These are phyloP conservation scores for Thyridium curvatum DNA, from an alignment of 2,329 filamentous ascomycete species.

Conservation along the genomic window DNA sequence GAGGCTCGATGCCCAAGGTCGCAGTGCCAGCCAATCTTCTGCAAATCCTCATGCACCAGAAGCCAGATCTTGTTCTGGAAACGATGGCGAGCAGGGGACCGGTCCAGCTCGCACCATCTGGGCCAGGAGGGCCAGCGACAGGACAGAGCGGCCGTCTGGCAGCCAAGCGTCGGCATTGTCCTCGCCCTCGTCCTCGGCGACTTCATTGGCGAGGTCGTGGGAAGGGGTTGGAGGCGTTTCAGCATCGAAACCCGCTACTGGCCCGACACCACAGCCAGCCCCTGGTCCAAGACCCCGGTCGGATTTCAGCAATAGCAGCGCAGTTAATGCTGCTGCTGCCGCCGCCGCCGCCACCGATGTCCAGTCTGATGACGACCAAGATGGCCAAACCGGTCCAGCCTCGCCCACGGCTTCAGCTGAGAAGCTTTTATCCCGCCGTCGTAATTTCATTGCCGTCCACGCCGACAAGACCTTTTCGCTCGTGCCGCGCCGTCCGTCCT, in stretches of 20 bases:
- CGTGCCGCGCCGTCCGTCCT: slow-evolving; percentile 22
- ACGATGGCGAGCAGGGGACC: neutral
- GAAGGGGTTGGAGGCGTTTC: slow-evolving; percentile 31
- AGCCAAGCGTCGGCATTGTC: slow-evolving; percentile 25
- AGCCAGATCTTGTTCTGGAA: slow-evolving; percentile 1
- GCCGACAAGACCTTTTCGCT: slow-evolving; percentile 55
- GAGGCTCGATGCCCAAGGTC: slow-evolving; percentile 21
- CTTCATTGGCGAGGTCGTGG: slow-evolving; percentile 28
- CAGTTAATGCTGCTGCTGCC: slow-evolving; percentile 27
- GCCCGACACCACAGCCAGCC: slow-evolving; percentile 22
- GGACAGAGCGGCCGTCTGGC: slow-evolving; percentile 13
- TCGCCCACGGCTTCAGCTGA: slow-evolving; percentile 5
- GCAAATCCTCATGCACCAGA: slow-evolving; percentile 12
- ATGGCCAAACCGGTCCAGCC: slow-evolving; percentile 3
- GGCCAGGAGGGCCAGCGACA: slow-evolving; percentile 11
- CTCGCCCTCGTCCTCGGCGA: slow-evolving; percentile 21
- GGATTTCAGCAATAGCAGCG: slow-evolving; percentile 27
- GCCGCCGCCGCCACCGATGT: slow-evolving; percentile 4
- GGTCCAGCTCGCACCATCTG: neutral
- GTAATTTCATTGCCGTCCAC: slow-evolving; percentile 43
- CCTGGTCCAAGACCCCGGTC: slow-evolving; percentile 27
- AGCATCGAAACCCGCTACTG: slow-evolving; percentile 33
- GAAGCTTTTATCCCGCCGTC: slow-evolving; percentile 24
- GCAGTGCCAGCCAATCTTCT: slow-evolving; percentile 16
- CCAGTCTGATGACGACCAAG: slow-evolving; percentile 2